Percentiles rank a stretch among this genome's conserved stretches.
Evolutionary conservation across 176 grass and related monocot genomes (phyloP).

Genomic region (Puccinellia tenuiflora): DNA sequence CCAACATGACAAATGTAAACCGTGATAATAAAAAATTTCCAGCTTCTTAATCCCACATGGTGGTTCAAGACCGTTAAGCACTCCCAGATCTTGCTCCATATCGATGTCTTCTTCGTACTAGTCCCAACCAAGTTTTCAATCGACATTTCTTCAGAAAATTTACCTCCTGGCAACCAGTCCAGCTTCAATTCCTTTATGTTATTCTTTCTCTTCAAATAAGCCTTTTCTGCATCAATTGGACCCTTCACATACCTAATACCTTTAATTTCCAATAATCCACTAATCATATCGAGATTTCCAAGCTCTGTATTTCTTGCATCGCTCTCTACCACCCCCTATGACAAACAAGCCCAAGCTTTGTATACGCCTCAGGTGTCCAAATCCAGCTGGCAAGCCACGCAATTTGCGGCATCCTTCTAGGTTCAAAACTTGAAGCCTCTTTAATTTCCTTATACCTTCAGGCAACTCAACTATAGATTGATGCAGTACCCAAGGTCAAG

Average conservation of each 20-base stretch:
- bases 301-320: constrained; percentile 10
- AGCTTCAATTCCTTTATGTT: not conserved
- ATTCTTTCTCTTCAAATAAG: not conserved
- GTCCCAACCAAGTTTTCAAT: not conserved
- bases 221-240: not conserved
- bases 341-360: not conserved
- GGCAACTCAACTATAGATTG: not conserved
- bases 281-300: not conserved
- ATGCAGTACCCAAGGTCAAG: not conserved
- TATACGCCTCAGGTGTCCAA: not conserved
- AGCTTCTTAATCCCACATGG: not conserved
- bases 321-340: not conserved
- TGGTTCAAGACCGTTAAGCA: constrained; percentile 4
- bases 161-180: too few relatives aligned
- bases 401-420: not conserved
- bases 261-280: not conserved
- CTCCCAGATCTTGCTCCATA: not conserved
- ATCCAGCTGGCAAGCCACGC: not conserved
- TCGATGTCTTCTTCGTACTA: not conserved
- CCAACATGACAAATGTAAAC: not conserved
- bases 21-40: not conserved
- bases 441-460: not conserved
- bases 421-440: not conserved
- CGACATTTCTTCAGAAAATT: too few relatives aligned
- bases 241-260: not conserved